Base-by-base conservation (phyloP, 805 yeast species). In the Candida succiphila region DNA sequence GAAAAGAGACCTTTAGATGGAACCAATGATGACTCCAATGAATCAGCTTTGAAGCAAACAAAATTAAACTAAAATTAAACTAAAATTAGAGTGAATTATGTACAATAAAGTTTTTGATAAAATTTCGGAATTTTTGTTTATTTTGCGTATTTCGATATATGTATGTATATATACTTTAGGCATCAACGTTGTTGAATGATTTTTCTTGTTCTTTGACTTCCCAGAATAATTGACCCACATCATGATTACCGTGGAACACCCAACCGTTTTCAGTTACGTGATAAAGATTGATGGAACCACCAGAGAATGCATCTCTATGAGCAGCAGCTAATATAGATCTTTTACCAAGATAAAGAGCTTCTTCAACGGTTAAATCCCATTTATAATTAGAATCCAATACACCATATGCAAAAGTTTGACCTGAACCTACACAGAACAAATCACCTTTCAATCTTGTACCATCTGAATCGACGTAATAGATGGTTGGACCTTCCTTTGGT, bases 361-460 rank as follows among this genome's bases (percentile, higher is more conserved):
- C 97, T 42, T 92, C 97, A 4, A 84, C 89, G 2, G 85, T 56
- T 41, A 92, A 62, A 52, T 92, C 96, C 95, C 96, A 87, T 48
- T 70, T 73, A 61, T 86, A 84, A 48, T 84, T 88, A 23, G 95
- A 75, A 57, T 92, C 98, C 44, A 92, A 68, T 17, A 92, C 98
- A 69, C 98, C 98, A 53, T 92, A 92, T 8, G 98, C 98, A 62
- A 92, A 92, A 2, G 98, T 92, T 65, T 92, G 98, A 61, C 98
- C 98, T 2, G 97, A 89, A 30, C 98, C 98, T 22, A 92, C 98
- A 67, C 96, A 86, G 61, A 92, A 92, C 43, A 88, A 48, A 53
- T 89, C 95, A 36, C 98, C 98, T 56, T 85, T 79, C 51, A 92
- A 67, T 61, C 98, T 76, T 4, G 96, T 82, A 34, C 98, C 98